Percentiles rank a stretch among this genome's conserved stretches.
Evolutionary conservation across 2,329 filamentous ascomycete genomes (phyloP).

Genomic region (Penicillium psychrosexuale): DNA sequence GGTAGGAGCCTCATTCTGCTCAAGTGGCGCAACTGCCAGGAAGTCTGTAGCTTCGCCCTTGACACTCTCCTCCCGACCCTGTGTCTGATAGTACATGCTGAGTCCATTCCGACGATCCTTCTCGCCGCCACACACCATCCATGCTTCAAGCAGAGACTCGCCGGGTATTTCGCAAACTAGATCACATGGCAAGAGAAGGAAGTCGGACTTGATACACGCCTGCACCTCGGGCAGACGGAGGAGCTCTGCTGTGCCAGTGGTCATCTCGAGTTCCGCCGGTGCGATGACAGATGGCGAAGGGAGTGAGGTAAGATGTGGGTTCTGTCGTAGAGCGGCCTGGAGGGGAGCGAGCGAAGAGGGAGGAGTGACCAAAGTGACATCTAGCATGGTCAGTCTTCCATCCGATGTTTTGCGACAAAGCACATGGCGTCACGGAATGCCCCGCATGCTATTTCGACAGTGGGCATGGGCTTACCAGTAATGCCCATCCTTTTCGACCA

Average conservation of each 20-base stretch:
- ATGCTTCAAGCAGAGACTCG: slow-evolving; percentile 78
- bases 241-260: slow-evolving; percentile 84
- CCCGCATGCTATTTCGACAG: not conserved
- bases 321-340: slow-evolving; percentile 48
- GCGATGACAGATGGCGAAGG: slow-evolving; percentile 67
- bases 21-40: slow-evolving; percentile 70
- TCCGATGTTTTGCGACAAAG: not conserved
- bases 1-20: slow-evolving; percentile 46
- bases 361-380: slow-evolving; percentile 50
- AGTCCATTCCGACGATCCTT: slow-evolving; percentile 70
- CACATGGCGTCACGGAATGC: slow-evolving; percentile 1
- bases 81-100: slow-evolving; percentile 88
- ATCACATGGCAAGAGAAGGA: slow-evolving; percentile 88
- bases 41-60: slow-evolving; percentile 95
- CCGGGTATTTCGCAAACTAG: slow-evolving; percentile 86
- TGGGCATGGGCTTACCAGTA: slow-evolving; percentile 37
- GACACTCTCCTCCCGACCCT: slow-evolving; percentile 64
- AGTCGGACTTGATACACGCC: slow-evolving; percentile 75
- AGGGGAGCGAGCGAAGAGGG: slow-evolving; percentile 43
- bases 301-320: slow-evolving; percentile 50
- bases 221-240: slow-evolving; percentile 80
- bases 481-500: slow-evolving; percentile 51
- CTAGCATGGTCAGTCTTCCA: slow-evolving; percentile 23
- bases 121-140: slow-evolving; percentile 73
- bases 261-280: slow-evolving; percentile 71